Evolutionary conservation across 345 rosid genomes (phyloP).

Genomic region (Aegle marmelos): DNA sequence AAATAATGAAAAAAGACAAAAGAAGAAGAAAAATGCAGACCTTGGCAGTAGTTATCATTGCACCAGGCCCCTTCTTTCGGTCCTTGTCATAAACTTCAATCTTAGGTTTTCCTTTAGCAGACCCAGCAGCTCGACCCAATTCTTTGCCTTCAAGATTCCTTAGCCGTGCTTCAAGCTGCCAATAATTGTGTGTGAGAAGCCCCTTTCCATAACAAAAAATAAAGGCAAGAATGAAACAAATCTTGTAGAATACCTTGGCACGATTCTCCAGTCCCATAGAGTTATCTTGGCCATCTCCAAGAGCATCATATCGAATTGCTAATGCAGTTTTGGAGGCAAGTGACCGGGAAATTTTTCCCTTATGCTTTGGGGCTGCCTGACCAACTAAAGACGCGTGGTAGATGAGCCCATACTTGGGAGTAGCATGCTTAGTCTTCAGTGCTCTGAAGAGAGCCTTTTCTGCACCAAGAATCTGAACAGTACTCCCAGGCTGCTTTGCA

Average conservation of each 20-base stretch:
- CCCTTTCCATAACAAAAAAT: neutral
- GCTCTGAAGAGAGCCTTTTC: slow-evolving; percentile 95
- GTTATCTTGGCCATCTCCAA: slow-evolving; percentile 77
- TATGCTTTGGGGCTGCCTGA: slow-evolving; percentile 81
- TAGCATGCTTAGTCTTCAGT: slow-evolving; percentile 84
- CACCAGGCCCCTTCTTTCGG: slow-evolving; percentile 67
- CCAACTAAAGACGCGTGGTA: slow-evolving; percentile 89
- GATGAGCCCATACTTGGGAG: slow-evolving; percentile 85
- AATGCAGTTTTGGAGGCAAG: slow-evolving; percentile 81
- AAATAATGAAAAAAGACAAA: neutral
- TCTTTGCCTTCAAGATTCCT: slow-evolving; percentile 81
- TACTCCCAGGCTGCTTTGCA: slow-evolving; percentile 96
- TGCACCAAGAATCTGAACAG: slow-evolving; percentile 91
- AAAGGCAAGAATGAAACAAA: neutral
- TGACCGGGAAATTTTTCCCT: slow-evolving; percentile 87
- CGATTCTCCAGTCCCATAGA: slow-evolving; percentile 86
- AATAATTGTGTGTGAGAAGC: neutral
- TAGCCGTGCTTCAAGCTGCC: slow-evolving; percentile 79
- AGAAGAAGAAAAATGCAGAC: slow-evolving; percentile 20
- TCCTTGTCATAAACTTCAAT: slow-evolving; percentile 85
- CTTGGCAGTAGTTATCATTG: slow-evolving; percentile 79
- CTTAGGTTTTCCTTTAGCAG: slow-evolving; percentile 89
- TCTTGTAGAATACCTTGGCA: slow-evolving; percentile 45
- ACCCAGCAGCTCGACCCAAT: slow-evolving; percentile 72
- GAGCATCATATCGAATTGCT: slow-evolving; percentile 84